Evolutionary conservation across 768 basidiomycete genomes (phyloP), one percentile per base, ranked within the genome.

Genomic region (Hericium rajendrae): DNA sequence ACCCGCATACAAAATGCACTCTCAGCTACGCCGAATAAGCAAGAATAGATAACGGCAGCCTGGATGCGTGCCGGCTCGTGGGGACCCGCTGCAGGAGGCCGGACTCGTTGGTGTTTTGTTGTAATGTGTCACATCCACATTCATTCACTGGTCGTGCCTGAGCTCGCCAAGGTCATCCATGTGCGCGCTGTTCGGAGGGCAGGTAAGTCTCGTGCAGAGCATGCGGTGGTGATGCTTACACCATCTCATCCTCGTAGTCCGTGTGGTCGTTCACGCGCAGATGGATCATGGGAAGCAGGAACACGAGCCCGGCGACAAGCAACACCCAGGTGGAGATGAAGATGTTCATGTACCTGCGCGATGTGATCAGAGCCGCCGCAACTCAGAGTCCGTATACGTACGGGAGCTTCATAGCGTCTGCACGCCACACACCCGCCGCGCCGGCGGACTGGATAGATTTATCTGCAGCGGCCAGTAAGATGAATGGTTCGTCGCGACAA

Each of bases 401-500:
- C 84, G 88, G 85, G 22, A 75, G 63, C 38, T 70, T 67, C 16
- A 81, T 73, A 3, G 76, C 86, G 70, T 91, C 88, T 10, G 80
- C 82, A 48, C 82, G 76, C 86, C 87, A 91, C 15, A 78, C 70
- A 46, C 81, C 86, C 2, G 85, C 88, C 20, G 81, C 87, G 58
- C 84, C 88, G 8, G 86, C 86, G 10, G 85, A 87, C 66, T 90
- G 88, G 49, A 89, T 72, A 2, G 83, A 84, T 66, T 91, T 88
- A 61, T 88, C 86, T 72, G 55, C 46, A 5, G 8, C n/a, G 20
- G 43, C 6, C 20, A 16, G 11, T 10, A 1, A 46, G 32, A 9
- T 32, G 1, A 2, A 10, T 1, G 9, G 5, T 8, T 32, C 32
- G 2, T 32, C 32, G 8, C 9, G 6, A 10, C 4, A 32, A 32